Evolutionary conservation across 768 basidiomycete species (phyloP).

Genomic region (Fomitopsis pulvina): DNA sequence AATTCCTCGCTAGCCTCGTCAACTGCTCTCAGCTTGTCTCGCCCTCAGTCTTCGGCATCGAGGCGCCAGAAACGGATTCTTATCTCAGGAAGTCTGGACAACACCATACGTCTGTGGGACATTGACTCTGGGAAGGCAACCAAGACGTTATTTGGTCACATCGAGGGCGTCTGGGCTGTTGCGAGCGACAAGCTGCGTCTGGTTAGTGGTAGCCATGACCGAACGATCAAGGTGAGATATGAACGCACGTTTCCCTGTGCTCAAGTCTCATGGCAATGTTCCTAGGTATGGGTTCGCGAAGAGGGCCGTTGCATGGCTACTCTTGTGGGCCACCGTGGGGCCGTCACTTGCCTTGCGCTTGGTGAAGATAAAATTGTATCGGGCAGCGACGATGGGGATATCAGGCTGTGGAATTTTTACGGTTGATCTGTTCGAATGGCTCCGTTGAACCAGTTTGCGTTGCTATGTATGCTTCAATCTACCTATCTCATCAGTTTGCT

Average conservation of each 20-base stretch:
- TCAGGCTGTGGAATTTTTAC: constrained; percentile 65
- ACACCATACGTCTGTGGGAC: constrained; percentile 96
- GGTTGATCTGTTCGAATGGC: too few species aligned
- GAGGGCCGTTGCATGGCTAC: constrained; percentile 84
- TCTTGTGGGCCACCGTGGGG: constrained; percentile 88
- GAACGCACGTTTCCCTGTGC: neutral
- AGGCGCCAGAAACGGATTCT: constrained; percentile 54
- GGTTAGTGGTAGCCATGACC: constrained; percentile 90
- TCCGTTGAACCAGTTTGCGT: too few species aligned
- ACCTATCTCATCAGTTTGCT: too few species aligned
- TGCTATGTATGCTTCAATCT: too few species aligned
- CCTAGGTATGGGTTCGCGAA: constrained; percentile 89
- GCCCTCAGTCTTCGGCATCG: neutral
- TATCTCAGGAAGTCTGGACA: constrained; percentile 87
- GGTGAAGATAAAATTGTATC: constrained; percentile 95
- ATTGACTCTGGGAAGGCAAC: constrained; percentile 75
- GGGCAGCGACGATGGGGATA: constrained; percentile 88
- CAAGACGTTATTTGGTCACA: constrained; percentile 91
- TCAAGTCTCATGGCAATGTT: constrained; percentile 1
- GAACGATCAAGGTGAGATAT: constrained; percentile 84
- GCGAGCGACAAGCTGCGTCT: constrained; percentile 88
- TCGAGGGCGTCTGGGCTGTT: constrained; percentile 97
- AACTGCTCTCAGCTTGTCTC: neutral
- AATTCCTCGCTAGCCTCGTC: neutral
- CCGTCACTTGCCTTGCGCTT: constrained; percentile 85